Evolutionary conservation across 257 asterid species (phyloP), one percentile per base, ranked within the genome.

Genomic region (Cynanchum wilfordii): DNA sequence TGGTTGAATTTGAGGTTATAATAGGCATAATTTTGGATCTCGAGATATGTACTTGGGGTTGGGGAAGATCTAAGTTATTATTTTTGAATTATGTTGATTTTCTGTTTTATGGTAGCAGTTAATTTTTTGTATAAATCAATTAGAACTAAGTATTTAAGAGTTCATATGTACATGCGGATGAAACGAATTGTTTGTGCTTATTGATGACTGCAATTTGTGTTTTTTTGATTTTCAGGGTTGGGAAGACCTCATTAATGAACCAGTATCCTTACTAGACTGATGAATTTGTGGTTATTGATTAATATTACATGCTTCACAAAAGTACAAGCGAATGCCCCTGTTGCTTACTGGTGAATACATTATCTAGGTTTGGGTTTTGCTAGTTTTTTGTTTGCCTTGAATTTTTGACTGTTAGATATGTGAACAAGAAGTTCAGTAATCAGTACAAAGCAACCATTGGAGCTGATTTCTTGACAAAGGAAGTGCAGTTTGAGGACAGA

Each of bases 401-500:
- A 73, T 63, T 36, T 47, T 70, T 75, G 67, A 78, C 76, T 86
- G 82, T 25, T 81, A 95, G 99, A 84, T 95, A 95, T 83, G 99
- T 95, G 58, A 92, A 92, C 82, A 91, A 87, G 92, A 95, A 92
- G 90, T 95, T 95, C 76, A 95, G 98, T 87, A 95, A 92, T 80
- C 99, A 95, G 78, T 94, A 94, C 87, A 94, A 94, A 86, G 99
- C 99, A 0, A 94, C 99, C 0, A 94, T 94, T 84, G 99, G 99
- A 74, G 99, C 99, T 19, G 99, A 94, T 90, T 94, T 94, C 87
- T 75, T 94, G 85, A 91, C 99, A 2, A 94, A 94, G 86, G 99
- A 94, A 87, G 95, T 94, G 81, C 97, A 94, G 83, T 86, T 94
- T 81, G 99, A 94, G 77, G 99, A 94, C 54, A 83, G 97, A 70